Evolutionary conservation across 2,329 filamentous ascomycete species (phyloP).

Genomic region (Myriangium duriaei): DNA sequence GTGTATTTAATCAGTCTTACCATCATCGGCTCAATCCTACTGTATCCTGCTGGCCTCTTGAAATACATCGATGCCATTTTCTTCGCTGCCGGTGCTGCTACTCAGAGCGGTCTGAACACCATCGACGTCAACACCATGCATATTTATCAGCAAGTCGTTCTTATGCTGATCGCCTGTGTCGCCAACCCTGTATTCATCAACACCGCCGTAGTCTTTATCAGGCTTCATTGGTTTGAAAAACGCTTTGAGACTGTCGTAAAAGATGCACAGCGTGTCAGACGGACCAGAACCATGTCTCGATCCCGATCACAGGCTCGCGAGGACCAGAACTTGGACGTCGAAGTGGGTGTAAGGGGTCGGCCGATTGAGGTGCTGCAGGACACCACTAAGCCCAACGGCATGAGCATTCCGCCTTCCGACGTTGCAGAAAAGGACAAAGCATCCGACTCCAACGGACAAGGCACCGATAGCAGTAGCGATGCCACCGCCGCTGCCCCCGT

Average conservation of each 20-base stretch:
- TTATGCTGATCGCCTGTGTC: constrained; percentile 60
- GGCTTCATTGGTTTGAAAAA: constrained; percentile 97
- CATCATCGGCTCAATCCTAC: constrained; percentile 61
- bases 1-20: constrained; percentile 65
- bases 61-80: constrained; percentile 79
- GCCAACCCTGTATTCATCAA: constrained; percentile 78
- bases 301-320: constrained; percentile 34
- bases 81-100: constrained; percentile 73
- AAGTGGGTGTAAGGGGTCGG: constrained; percentile 52
- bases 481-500: neutral
- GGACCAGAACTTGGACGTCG: constrained; percentile 33
- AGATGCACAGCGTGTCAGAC: constrained; percentile 56
- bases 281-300: constrained; percentile 48
- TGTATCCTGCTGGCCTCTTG: constrained; percentile 55
- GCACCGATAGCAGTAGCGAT: neutral
- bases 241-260: constrained; percentile 74
- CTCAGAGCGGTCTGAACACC: constrained; percentile 88
- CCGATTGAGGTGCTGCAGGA: constrained; percentile 54
- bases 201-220: constrained; percentile 76
- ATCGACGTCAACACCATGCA: constrained; percentile 37
- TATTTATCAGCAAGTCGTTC: constrained; percentile 44
- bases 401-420: constrained; percentile 36
- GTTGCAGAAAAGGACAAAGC: constrained; percentile 6
- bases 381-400: constrained; percentile 41
- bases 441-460: constrained; percentile 1